Conservation (phyloP, 257 asterid species). For the Ehretia macrophylla region DNA sequence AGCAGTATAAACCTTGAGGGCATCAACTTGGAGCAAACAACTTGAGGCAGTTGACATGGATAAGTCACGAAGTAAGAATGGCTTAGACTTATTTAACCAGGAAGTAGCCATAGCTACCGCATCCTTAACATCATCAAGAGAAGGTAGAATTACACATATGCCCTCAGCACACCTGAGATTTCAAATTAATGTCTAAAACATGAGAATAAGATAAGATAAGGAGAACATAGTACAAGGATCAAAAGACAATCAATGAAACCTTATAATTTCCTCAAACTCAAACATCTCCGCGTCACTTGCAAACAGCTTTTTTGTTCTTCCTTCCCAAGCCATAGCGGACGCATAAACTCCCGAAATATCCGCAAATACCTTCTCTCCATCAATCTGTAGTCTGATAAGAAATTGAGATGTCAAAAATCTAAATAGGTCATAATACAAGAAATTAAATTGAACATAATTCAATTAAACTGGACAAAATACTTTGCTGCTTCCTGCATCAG, state of each 20-base stretch:
- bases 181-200: constrained; percentile 12
- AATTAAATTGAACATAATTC: not conserved
- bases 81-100: constrained; percentile 66
- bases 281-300: constrained; percentile 47
- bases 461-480: constrained; percentile 44
- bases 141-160: constrained; percentile 60
- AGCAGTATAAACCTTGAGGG: constrained; percentile 55
- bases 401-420: constrained; percentile 26
- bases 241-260: constrained; percentile 34
- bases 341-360: constrained; percentile 46
- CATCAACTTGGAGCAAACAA: constrained; percentile 45
- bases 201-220: constrained; percentile 13
- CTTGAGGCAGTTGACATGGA: constrained; percentile 31
- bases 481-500: constrained; percentile 55
- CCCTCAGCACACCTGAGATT: constrained; percentile 65
- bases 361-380: constrained; percentile 65
- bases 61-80: constrained; percentile 45
- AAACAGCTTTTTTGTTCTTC: constrained; percentile 56
- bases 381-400: constrained; percentile 75
- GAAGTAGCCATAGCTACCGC: constrained; percentile 63
- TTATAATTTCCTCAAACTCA: constrained; percentile 66
- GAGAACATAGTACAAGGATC: constrained; percentile 3
- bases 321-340: constrained; percentile 60
- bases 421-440: constrained; percentile 10
- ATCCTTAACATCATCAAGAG: constrained; percentile 60